Percentiles rank a stretch among this genome's conserved stretches.
phyloP scores from a whole-genome alignment of 768 basidiomycete genomes.

The Amanita pallidorosea region DNA sequence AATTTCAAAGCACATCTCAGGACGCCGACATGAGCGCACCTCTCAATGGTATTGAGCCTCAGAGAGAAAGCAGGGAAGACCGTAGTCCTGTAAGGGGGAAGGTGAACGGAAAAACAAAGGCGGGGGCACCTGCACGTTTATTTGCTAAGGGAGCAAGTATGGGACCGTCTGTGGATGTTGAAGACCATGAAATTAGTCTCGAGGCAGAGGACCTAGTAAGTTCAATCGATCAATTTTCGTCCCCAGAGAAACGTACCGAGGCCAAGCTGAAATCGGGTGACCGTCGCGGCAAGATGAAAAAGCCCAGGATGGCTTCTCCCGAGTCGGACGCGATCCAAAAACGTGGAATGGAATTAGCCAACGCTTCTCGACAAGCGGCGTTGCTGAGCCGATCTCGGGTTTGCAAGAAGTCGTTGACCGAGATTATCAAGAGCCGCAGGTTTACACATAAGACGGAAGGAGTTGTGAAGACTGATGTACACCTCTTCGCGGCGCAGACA shows the following conservation, averaged over 20 bases:
- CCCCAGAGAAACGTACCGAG: background rate
- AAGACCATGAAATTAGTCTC: too few species aligned
- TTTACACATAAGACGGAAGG: background rate
- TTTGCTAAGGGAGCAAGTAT: background rate
- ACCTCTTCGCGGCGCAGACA: background rate
- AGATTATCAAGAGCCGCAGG: background rate
- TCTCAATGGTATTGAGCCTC: background rate
- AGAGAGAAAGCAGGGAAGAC: background rate
- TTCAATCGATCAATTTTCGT: conserved; percentile 5
- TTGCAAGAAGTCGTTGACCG: background rate
- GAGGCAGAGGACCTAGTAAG: background rate
- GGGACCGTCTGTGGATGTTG: background rate
- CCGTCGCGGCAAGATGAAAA: background rate
- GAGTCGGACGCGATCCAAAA: background rate
- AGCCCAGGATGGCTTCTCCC: background rate
- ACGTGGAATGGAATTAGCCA: conserved; percentile 1
- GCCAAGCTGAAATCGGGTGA: background rate
- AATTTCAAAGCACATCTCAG: background rate
- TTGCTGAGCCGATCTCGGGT: background rate
- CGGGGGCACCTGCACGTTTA: too few species aligned
- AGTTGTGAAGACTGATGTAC: background rate
- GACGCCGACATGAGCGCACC: background rate
- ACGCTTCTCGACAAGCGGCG: background rate
- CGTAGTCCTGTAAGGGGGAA: background rate
- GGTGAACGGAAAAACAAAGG: background rate